phyloP scores from a whole-genome alignment of 2,329 filamentous ascomycete species.

The Beauveria brongniartii region DNA sequence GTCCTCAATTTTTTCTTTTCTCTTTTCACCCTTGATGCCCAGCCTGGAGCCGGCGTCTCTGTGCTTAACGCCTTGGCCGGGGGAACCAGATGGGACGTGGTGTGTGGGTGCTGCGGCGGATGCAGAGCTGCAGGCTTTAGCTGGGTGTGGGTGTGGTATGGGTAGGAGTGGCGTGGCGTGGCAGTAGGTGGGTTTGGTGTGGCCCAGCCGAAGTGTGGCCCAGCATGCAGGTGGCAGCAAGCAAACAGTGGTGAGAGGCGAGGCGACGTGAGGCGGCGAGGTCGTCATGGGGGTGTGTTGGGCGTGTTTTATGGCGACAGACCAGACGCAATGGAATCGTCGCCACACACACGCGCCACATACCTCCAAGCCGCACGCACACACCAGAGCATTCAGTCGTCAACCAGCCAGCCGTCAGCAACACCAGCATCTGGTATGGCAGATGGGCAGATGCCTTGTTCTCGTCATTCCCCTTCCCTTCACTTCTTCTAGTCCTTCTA shows the following conservation, averaged over 20 bases:
- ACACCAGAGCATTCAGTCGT: no score
- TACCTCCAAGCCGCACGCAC: background rate
- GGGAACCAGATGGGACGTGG: background rate
- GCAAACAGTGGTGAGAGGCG: background rate
- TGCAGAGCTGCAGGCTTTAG: slow-evolving; percentile 9
- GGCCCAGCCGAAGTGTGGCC: background rate
- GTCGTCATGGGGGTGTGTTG: background rate
- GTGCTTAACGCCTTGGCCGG: background rate
- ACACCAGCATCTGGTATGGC: background rate
- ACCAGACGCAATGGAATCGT: background rate
- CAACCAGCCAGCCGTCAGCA: background rate
- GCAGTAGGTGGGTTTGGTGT: background rate
- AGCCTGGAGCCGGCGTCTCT: background rate
- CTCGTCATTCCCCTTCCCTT: background rate
- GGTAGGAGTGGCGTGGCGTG: slow-evolving; percentile 2
- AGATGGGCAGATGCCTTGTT: background rate
- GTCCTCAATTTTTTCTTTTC: background rate
- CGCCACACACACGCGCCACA: background rate
- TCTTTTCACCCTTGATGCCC: background rate
- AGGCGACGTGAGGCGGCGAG: slow-evolving; percentile 1
- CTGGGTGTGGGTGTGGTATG: slow-evolving; percentile 1
- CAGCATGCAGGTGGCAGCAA: background rate
- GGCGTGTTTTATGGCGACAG: background rate
- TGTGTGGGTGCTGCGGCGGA: slow-evolving; percentile 5
- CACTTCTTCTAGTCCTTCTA: background rate